phyloP scores from a whole-genome alignment of 2,329 filamentous ascomycete genomes.

The Metarhizium sp. region DNA sequence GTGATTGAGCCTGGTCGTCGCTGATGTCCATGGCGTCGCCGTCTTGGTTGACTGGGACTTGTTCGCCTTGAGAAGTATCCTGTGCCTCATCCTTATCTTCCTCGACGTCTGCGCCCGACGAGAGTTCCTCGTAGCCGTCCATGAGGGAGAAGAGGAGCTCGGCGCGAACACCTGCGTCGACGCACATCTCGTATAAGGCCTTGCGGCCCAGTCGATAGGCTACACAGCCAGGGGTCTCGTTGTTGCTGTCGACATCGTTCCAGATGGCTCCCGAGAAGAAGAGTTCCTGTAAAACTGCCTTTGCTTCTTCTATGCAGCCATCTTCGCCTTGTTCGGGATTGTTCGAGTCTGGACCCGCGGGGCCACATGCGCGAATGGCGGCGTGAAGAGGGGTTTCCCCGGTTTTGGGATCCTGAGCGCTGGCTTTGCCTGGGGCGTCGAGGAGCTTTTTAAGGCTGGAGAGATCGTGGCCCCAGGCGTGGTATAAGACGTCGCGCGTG shows the following conservation, averaged over 20 bases:
- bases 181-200: slow-evolving; percentile 70
- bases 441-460: slow-evolving; percentile 60
- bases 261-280: slow-evolving; percentile 88
- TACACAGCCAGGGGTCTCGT: slow-evolving; percentile 87
- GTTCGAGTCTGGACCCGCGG: slow-evolving; percentile 16
- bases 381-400: slow-evolving; percentile 85
- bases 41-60: slow-evolving; percentile 21
- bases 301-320: slow-evolving; percentile 47
- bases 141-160: slow-evolving; percentile 78
- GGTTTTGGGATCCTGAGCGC: slow-evolving; percentile 74
- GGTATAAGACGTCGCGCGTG: slow-evolving; percentile 40
- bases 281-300: slow-evolving; percentile 62
- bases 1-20: slow-evolving; percentile 18
- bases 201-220: slow-evolving; percentile 60
- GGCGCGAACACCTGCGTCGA: slow-evolving; percentile 83
- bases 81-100: slow-evolving; percentile 25
- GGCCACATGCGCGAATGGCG: slow-evolving; percentile 68
- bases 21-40: slow-evolving; percentile 16
- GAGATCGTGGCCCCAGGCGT: slow-evolving; percentile 53
- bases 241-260: slow-evolving; percentile 83
- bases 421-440: slow-evolving; percentile 52
- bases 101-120: slow-evolving; percentile 42
- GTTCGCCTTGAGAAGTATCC: slow-evolving; percentile 14
- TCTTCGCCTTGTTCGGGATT: slow-evolving; percentile 24
- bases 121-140: slow-evolving; percentile 70